These are phyloP conservation scores for Sungouiozyma ichnusensis DNA, from an alignment of 805 yeast genomes.

Conservation along the genomic window DNA sequence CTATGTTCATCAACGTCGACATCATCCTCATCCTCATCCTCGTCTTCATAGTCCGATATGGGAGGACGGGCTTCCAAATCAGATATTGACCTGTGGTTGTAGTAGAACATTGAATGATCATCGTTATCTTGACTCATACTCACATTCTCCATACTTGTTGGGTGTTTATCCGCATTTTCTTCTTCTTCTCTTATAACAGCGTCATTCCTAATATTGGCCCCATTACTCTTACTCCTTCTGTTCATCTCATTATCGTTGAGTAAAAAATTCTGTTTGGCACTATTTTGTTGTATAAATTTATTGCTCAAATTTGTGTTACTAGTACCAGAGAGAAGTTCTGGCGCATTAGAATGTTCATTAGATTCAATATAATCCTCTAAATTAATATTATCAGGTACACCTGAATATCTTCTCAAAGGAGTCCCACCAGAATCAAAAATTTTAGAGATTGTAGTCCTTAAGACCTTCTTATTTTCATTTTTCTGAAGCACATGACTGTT, in stretches of 20 bases:
- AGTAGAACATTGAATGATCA: constrained; percentile 27
- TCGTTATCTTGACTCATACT: constrained; percentile 18
- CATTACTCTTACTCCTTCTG: background rate
- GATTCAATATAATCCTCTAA: constrained; percentile 35
- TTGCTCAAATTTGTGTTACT: background rate
- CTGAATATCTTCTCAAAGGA: constrained; percentile 63
- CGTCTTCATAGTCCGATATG: constrained; percentile 26
- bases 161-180: background rate
- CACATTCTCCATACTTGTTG: constrained; percentile 4
- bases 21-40: constrained; percentile 11
- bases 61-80: constrained; percentile 24
- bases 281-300: background rate
- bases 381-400: constrained; percentile 50
- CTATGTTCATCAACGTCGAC: constrained; percentile 5
- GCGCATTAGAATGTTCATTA: constrained; percentile 26
- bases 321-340: constrained; percentile 3
- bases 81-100: constrained; percentile 17
- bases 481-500: constrained; percentile 2
- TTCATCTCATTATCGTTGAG: background rate
- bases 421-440: constrained; percentile 65
- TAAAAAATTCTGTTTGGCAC: background rate
- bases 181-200: constrained; percentile 4
- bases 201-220: background rate
- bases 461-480: constrained; percentile 25
- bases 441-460: constrained; percentile 61